Base-by-base conservation (phyloP, 2,329 filamentous ascomycete genomes). In the Clonostachys solani region DNA sequence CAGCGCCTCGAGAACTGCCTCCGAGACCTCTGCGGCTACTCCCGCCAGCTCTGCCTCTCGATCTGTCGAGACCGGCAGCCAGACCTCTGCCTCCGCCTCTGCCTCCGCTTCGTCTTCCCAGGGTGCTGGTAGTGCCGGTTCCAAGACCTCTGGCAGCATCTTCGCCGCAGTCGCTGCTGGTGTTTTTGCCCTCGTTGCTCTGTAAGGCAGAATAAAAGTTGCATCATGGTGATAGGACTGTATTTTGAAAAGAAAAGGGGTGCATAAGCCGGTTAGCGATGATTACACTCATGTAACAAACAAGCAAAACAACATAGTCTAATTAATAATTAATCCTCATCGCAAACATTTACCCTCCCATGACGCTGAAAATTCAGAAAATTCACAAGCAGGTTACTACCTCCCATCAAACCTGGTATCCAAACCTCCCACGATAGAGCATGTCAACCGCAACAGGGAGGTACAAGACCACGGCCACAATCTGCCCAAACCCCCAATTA, bases 391-490 rank as follows among this genome's bases (percentile, higher is more conserved):
- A 29, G 23, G 8, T 9, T 23, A n/a, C n/a, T 8, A 29, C 23
- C 23, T 29, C 23, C 23, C 23, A 10, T 29, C 23, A 29, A 6
- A 29, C 23, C 23, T 29, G 23, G 23, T 29, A 29, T 29, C 23
- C 15, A 40, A 58, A 55, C 34, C 50, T 40, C 49, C 49, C 51
- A 2, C 40, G 36, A 12, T 53, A 58, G 6, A 12, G 36, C 51
- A 56, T 54, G 12, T 50, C 46, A n/a, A 57, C 50, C 6, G 23
- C 47, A 10, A 60, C 50, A 5, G 53, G 55, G 2, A 46, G 40
- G 50, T 61, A 58, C 12, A 56, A 36, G 19, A 58, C 40, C 13
- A 60, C 46, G 12, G 51, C 58, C 10, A 61, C 47, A 13, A 61
- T 51, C 13, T 58, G 54, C 0, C 56, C 56, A 37, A 56, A 57